These are phyloP conservation scores for Pythium dissimile DNA, from an alignment of 352 stramenopile species.

Conservation along the genomic window DNA sequence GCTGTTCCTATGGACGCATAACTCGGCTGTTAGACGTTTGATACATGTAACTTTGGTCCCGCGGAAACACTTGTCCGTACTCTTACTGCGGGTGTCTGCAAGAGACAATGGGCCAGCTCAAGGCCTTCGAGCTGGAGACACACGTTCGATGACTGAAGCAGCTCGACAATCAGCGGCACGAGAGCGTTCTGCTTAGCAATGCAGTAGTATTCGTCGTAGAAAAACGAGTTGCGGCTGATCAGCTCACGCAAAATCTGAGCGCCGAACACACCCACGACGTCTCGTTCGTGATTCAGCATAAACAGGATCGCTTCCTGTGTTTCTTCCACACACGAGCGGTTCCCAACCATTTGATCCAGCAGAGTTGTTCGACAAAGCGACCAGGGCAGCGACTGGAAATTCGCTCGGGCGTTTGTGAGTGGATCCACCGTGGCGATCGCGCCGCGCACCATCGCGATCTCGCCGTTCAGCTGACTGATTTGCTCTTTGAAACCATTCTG, in stretches of 20 bases:
- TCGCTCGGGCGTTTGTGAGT: background rate
- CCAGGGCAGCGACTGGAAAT: conserved; percentile 25
- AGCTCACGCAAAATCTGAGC: conserved; percentile 60
- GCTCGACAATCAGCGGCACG: conserved; percentile 28
- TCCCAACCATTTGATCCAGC: conserved; percentile 59
- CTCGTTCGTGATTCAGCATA: conserved; percentile 35
- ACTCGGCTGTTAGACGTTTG: too few relatives aligned
- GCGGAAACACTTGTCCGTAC: background rate
- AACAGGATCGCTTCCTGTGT: conserved; percentile 33
- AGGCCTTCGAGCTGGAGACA: conserved; percentile 59
- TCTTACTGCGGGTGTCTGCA: conserved; percentile 21
- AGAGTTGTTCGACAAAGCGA: conserved; percentile 36
- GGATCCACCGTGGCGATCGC: conserved; percentile 17
- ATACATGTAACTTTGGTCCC: too few relatives aligned
- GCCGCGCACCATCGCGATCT: conserved; percentile 41
- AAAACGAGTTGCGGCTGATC: conserved; percentile 48
- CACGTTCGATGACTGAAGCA: conserved; percentile 34
- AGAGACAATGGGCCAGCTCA: conserved; percentile 48
- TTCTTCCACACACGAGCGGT: conserved; percentile 24
- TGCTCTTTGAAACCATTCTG: conserved; percentile 45
- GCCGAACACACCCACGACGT: conserved; percentile 42
- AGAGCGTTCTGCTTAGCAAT: conserved; percentile 31
- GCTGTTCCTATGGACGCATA: conserved; percentile 19
- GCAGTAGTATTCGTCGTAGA: conserved; percentile 38
- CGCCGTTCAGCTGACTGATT: conserved; percentile 41